Evolutionary conservation across 495 filamentous ascomycete species (phyloP), one percentile per base, ranked within the genome.

Genomic region (Penicillium dipodomyicola): DNA sequence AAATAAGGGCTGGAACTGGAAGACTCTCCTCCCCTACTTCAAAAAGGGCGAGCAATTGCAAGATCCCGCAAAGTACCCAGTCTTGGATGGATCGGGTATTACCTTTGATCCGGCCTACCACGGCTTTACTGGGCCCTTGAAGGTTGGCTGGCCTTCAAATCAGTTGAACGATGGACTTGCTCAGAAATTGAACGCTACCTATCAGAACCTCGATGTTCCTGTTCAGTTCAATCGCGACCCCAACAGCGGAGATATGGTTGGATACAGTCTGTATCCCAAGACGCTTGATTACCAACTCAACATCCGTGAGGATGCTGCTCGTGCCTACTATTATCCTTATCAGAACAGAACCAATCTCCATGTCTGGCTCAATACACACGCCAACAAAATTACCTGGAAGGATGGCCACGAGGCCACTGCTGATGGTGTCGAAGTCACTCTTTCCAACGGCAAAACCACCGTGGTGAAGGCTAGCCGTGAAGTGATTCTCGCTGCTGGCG

Each of bases 1-100:
- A 1, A 72, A 69, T 42, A 47, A 60, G 37, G 70, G 66, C 6
- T 72, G 70, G 70, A 66, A 64, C 42, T 72, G 70, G 70, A 49
- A 67, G 20, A 64, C n/a, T 29, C 57, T 72, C 12, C 54, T 66
- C 35, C 64, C 66, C 17, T 72, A 72, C 54, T 69, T 60, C 54
- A 53, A 55, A 22, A 71, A 71, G 52, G 58, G 62, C 2, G 65
- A 70, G 32, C 35, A 54, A 0, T 62, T 67, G 48, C 52, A 67
- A 23, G 44, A 50, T 17, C 61, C 65, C 4, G 49, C 19, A 15
- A 4, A 64, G n/a, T 58, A 58, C 45, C 48, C 59, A 0, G 58
- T 57, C 51, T 48, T 60, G 27, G 57, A 65, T 35, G 64, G 67
- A 25, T 57, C 59, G 6, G 62, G 62, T 14, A 53, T 65, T 39